Evolutionary conservation across 1,284 basidiomycete species (phyloP), one percentile per base, ranked within the genome.

Genomic region (Cutaneotrichosporon mucoides): DNA sequence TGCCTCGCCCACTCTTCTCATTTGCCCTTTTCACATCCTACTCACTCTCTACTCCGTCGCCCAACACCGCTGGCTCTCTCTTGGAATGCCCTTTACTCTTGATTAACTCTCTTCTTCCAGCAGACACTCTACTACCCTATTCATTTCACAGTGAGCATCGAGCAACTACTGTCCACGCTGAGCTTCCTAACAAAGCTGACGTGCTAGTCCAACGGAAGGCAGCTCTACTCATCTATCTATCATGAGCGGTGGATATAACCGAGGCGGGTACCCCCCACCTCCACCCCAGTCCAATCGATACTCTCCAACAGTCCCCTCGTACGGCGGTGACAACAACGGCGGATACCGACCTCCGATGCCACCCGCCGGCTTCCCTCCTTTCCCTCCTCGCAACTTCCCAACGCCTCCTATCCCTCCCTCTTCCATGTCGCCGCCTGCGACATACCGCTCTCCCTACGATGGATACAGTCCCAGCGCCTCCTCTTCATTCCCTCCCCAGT

Each of bases 231-330:
- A 48, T 48, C 10, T 13, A 8, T 24, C 34, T 33, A 33, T 40
- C 8, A 72, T 73, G 72, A 68, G 66, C 56, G 59, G 64, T 34
- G 16, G 36, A 15, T 57, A 43, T 50, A 55, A 57, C 46, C 37
- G 45, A 8, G 42, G 60, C 5, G 56, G 56, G 1, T 61, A 52
- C 36, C 53, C 60, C 8, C 53, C 56, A n/a, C 55, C 34, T 16
- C 55, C 35, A 40, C 38, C 5, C 6, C 42, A 2, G 24, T 24
- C 24, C 24, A 24, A 24, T 24, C 15, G 38, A 2, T 61, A 61
- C 49, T 46, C 59, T 6, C 52, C 55, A 13, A 16, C 56, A 6
- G 37, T 36, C 6, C 47, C 54, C 11, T 44, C 61, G 1, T 68
- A 66, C 35, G 55, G 57, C 53, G 9, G 9, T 8, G 66, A 66